Evolutionary conservation across 345 rosid genomes (phyloP).

Genomic region (Euphorbia lathyris): DNA sequence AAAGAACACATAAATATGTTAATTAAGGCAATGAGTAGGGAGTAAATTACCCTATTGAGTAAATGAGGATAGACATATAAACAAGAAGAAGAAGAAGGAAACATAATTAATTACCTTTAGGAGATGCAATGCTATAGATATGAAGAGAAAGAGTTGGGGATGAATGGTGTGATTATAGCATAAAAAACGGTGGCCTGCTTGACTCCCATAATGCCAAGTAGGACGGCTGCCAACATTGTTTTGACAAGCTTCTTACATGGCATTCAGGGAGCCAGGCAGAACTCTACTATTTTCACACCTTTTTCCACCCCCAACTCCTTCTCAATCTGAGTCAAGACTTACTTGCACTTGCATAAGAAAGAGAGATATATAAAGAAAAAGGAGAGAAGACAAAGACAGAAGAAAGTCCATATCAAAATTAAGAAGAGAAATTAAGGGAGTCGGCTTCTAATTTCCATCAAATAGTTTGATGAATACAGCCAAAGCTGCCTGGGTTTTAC

Average conservation of each 20-base stretch:
- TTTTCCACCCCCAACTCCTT: too few species aligned
- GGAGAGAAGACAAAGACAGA: slow-evolving; percentile 13
- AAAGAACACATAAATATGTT: too few species aligned
- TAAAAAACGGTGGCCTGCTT: slow-evolving; percentile 31
- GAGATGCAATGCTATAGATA: too few species aligned
- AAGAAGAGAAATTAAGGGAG: not conserved
- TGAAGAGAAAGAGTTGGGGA: too few species aligned
- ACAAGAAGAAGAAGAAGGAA: too few species aligned
- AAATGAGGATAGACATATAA: too few species aligned
- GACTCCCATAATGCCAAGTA: slow-evolving; percentile 59
- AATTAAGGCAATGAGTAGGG: too few species aligned
- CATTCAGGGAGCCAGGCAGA: slow-evolving; percentile 78
- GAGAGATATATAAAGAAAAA: not conserved
- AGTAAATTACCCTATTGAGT: too few species aligned
- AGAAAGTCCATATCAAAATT: slow-evolving; percentile 22
- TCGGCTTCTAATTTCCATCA: slow-evolving; percentile 2
- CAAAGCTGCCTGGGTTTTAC: slow-evolving; percentile 37
- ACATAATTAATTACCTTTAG: too few species aligned
- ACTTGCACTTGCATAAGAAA: not conserved
- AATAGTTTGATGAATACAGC: slow-evolving; percentile 28
- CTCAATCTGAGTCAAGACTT: too few species aligned
- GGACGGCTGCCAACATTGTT: slow-evolving; percentile 32
- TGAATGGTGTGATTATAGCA: not conserved
- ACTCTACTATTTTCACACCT: slow-evolving; percentile 8
- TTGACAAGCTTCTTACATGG: slow-evolving; percentile 46